Evolutionary conservation across 2,329 filamentous ascomycete genomes (phyloP).

Genomic region (Cladosporium sp.): DNA sequence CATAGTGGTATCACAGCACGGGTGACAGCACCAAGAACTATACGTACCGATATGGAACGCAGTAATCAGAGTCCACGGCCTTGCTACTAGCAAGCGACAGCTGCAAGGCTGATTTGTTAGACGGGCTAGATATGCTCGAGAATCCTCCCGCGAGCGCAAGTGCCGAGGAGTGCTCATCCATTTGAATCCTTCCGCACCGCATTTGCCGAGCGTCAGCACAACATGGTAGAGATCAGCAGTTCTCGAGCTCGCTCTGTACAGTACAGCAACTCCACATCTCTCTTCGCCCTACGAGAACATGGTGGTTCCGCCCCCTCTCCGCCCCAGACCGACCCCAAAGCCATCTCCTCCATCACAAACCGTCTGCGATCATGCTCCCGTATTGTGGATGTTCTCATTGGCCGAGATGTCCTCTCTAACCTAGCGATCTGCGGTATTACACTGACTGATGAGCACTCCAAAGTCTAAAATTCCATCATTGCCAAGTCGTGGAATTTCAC

Average conservation of each 20-base stretch:
- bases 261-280: background rate
- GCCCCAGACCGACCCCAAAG: constrained; percentile 1
- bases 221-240: background rate
- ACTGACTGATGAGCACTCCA: background rate
- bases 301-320: background rate
- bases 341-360: background rate
- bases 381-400: too few relatives aligned
- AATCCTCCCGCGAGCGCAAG: background rate
- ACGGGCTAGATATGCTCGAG: background rate
- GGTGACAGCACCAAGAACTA: background rate
- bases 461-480: background rate
- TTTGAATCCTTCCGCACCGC: background rate
- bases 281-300: too few relatives aligned
- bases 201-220: background rate
- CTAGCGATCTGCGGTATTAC: background rate
- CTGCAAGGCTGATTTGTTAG: background rate
- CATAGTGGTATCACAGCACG: background rate
- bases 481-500: background rate
- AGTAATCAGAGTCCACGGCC: too few relatives aligned
- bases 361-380: background rate
- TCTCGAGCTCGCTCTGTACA: background rate
- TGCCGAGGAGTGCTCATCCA: background rate
- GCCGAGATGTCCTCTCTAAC: too few relatives aligned
- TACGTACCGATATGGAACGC: background rate
- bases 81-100: background rate